Evolutionary conservation across 495 filamentous ascomycete genomes (phyloP).

Genomic region (Lophium mytilinum): DNA sequence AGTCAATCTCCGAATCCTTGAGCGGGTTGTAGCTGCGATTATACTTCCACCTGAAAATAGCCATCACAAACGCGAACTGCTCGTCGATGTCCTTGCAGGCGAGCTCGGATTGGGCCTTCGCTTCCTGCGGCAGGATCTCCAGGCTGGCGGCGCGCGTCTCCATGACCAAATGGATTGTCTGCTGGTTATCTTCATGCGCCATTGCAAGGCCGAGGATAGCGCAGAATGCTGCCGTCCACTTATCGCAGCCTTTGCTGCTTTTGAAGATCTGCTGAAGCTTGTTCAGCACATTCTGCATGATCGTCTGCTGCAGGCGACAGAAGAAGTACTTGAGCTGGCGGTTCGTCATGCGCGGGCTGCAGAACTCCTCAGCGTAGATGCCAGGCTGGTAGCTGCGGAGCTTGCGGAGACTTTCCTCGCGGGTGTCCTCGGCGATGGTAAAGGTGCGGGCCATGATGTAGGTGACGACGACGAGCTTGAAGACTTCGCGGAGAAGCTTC

Average conservation of each 20-base stretch:
- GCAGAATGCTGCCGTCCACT: slow-evolving; percentile 33
- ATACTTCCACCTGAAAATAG: slow-evolving; percentile 35
- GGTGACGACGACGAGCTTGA: slow-evolving; percentile 32
- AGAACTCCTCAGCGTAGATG: slow-evolving; percentile 10
- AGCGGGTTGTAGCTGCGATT: slow-evolving; percentile 27
- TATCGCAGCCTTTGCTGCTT: slow-evolving; percentile 23
- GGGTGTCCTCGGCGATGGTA: slow-evolving; percentile 27
- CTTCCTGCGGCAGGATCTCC: slow-evolving; percentile 12
- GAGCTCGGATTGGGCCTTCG: slow-evolving; percentile 17
- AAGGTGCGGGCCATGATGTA: slow-evolving; percentile 36
- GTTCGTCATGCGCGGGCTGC: slow-evolving; percentile 35
- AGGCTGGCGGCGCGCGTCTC: slow-evolving; percentile 21
- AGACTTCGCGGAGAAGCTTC: slow-evolving; percentile 28
- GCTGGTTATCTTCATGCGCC: slow-evolving; percentile 33
- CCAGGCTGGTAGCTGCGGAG: slow-evolving; percentile 17
- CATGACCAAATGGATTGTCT: slow-evolving; percentile 31
- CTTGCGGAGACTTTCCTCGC: slow-evolving; percentile 11
- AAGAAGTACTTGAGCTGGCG: slow-evolving; percentile 38
- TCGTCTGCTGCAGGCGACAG: slow-evolving; percentile 22
- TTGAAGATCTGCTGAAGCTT: slow-evolving; percentile 32
- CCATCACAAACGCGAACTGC: slow-evolving; percentile 26
- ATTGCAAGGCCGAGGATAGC: slow-evolving; percentile 31
- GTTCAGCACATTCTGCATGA: slow-evolving; percentile 28
- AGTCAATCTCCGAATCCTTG: slow-evolving; percentile 16
- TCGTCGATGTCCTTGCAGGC: slow-evolving; percentile 30